Percentiles rank a stretch among this genome's conserved stretches.
Evolutionary conservation across 1,284 basidiomycete species (phyloP).

Genomic region (Puccinia triticina): DNA sequence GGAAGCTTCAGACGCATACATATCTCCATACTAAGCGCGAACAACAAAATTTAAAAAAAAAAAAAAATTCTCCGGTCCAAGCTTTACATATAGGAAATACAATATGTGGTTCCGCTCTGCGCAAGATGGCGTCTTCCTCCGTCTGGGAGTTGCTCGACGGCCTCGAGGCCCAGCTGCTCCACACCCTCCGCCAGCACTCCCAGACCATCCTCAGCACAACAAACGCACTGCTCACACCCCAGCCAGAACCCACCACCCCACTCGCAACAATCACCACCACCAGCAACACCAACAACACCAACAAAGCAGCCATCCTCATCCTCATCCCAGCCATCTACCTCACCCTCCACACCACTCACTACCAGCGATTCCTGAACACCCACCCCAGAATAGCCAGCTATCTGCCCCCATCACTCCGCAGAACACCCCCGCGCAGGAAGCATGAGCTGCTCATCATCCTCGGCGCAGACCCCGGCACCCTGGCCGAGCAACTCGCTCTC

Average conservation of each 20-base stretch:
- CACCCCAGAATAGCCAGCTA: constrained; percentile 16
- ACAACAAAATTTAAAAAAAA: no score
- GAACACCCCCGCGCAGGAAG: background rate
- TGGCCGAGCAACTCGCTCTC: constrained; percentile 21
- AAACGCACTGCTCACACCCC: background rate
- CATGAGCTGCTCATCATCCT: constrained; percentile 35
- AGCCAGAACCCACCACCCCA: background rate
- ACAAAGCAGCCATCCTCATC: background rate
- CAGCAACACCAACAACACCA: background rate
- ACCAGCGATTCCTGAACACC: constrained; percentile 4
- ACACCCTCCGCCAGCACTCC: no score
- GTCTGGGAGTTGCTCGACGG: no score
- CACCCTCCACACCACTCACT: background rate
- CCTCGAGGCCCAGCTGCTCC: no score
- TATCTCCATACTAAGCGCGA: no score
- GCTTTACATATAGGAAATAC: no score
- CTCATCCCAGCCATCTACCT: constrained; percentile 2
- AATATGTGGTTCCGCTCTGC: no score
- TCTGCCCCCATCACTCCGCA: background rate
- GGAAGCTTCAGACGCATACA: no score
- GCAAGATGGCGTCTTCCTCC: no score
- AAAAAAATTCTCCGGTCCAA: no score
- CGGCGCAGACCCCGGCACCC: constrained; percentile 33
- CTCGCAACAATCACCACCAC: background rate
- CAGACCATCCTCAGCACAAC: no score